These are phyloP conservation scores for Toxoplasma gondii DNA, from an alignment of 169 alveolate genomes.

Conservation along the genomic window DNA sequence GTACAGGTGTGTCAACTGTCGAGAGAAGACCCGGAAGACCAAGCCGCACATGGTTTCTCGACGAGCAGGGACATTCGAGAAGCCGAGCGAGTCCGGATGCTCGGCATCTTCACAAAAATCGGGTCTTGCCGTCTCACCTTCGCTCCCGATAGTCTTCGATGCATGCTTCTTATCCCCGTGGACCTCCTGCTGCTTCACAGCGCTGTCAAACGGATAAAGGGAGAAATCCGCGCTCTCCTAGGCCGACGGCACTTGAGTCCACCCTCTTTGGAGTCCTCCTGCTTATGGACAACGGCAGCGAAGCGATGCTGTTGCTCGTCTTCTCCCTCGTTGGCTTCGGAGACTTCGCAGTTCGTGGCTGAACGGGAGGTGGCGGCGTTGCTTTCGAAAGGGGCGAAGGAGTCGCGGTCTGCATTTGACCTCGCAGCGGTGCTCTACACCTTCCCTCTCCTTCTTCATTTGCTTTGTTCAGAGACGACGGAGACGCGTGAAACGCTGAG, in stretches of 20 bases:
- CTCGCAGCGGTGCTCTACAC: neutral
- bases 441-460: neutral
- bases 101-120: neutral
- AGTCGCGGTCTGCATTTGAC: no score
- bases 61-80: no score
- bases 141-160: constrained; percentile 11
- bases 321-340: neutral
- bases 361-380: no score
- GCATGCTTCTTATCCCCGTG: neutral
- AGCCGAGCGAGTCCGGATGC: neutral
- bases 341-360: no score
- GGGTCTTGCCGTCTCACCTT: neutral
- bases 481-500: neutral
- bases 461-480: neutral
- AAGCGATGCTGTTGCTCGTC: no score
- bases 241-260: no score
- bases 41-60: neutral
- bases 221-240: neutral
- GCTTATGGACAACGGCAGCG: no score
- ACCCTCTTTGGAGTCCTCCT: no score
- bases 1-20: neutral
- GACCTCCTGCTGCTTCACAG: neutral
- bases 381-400: no score
- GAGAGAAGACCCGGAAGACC: neutral
- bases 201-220: neutral